Evolutionary conservation across 768 basidiomycete genomes (phyloP), one percentile per base, ranked within the genome.

Genomic region (Sarcodon sp.): DNA sequence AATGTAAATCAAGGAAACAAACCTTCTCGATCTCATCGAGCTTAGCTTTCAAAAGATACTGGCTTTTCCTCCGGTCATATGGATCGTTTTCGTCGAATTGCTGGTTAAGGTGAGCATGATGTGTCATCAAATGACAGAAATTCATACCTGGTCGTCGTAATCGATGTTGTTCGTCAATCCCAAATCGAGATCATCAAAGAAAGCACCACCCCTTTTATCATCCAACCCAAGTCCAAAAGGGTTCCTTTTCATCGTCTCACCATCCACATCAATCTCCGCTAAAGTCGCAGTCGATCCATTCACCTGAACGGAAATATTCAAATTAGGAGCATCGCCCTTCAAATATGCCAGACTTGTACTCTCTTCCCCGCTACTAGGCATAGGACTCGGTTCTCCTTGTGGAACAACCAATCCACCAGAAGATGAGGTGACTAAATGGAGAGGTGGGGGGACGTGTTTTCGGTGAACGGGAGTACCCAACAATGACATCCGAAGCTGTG

Each of bases 1-100:
- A 21, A 7, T 9, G 4, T 37, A 50, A 43, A 38, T 36, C 35
- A 27, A 37, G 56, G 56, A 6, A 51, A 69, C 54, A 32, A 43
- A 73, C 85, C 70, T 73, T 73, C 59, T 90, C 87, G 43, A 90
- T 83, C 61, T 83, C 82, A 58, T 90, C 87, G 18, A 90, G 65
- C 59, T 83, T 75, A 13, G 80, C 78, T 54, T 71, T 78, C 79
- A 89, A 77, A 38, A 82, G 63, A 53, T 78, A 73, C 54, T 88
- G 87, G 59, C 85, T 88, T 57, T 73, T 75, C 37, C 85, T 73
- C 50, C 76, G 73, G 62, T 87, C 86, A 56, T 86, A 70, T 39
- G 82, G 80, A 55, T 87, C 86, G 54, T 77, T 67, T 41, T 77
- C 74, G 50, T 85, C 81, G 54, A 73, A 80, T 82, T 86, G 54